Evolutionary conservation across 2,329 filamentous ascomycete genomes (phyloP).

Genomic region (Stromatinia cepivora): DNA sequence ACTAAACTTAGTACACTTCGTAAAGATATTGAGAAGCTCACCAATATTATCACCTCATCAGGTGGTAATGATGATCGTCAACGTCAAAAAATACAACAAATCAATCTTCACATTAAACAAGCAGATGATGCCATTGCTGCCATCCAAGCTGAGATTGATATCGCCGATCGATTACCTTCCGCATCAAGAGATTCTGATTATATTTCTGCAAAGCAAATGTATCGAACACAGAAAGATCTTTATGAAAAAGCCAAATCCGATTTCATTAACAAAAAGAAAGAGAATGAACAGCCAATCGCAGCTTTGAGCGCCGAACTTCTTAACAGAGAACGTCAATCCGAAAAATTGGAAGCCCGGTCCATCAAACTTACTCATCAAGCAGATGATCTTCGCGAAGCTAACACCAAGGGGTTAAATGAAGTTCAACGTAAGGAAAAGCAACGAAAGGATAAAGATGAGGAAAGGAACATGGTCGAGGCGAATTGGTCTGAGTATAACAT

Average conservation of each 20-base stretch:
- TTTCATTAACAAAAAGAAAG: slow-evolving; percentile 61
- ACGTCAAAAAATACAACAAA: slow-evolving; percentile 72
- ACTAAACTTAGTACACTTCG: slow-evolving; percentile 64
- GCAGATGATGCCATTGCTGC: slow-evolving; percentile 58
- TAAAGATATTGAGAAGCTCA: slow-evolving; percentile 72
- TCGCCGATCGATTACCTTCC: slow-evolving; percentile 62
- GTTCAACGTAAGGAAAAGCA: slow-evolving; percentile 40
- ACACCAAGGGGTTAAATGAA: slow-evolving; percentile 52
- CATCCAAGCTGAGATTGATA: slow-evolving; percentile 60
- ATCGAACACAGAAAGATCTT: slow-evolving; percentile 49
- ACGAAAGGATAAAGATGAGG: slow-evolving; percentile 34
- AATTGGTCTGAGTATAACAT: slow-evolving; percentile 31
- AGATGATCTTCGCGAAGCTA: slow-evolving; percentile 67
- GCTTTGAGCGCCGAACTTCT: slow-evolving; percentile 63
- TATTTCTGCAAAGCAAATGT: slow-evolving; percentile 56
- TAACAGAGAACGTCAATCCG: slow-evolving; percentile 63
- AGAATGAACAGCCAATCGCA: slow-evolving; percentile 63
- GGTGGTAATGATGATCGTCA: slow-evolving; percentile 76
- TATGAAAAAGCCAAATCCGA: slow-evolving; percentile 49
- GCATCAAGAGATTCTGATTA: slow-evolving; percentile 54
- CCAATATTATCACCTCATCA: slow-evolving; percentile 64
- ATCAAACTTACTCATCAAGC: slow-evolving; percentile 72
- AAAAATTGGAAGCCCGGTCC: slow-evolving; percentile 70
- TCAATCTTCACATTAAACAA: slow-evolving; percentile 70
- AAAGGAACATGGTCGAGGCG: slow-evolving; percentile 35